phyloP scores from a whole-genome alignment of 2,329 filamentous ascomycete genomes.

The Phoma sp. region DNA sequence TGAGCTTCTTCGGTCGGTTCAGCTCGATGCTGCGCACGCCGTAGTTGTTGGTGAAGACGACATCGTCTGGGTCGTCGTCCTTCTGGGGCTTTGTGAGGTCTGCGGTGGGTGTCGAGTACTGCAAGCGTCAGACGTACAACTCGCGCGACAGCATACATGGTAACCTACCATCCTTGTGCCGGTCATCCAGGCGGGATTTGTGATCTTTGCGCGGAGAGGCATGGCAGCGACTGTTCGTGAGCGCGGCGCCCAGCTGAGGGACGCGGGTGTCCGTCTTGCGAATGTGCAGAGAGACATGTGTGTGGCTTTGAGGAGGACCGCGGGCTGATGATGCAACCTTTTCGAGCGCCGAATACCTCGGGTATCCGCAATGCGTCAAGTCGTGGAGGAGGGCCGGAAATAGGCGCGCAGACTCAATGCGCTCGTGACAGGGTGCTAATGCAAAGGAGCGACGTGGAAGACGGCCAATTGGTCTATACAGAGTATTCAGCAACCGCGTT shows the following conservation, averaged over 20 bases:
- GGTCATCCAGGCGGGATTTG: slow-evolving; percentile 62
- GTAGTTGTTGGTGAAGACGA: slow-evolving; percentile 87
- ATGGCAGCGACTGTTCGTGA: slow-evolving; percentile 57
- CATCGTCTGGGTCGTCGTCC: slow-evolving; percentile 83
- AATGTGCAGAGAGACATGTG: slow-evolving; percentile 55
- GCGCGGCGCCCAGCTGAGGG: slow-evolving; percentile 48
- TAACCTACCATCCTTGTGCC: slow-evolving; percentile 58
- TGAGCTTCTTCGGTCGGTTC: slow-evolving; percentile 89
- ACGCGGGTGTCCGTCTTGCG: slow-evolving; percentile 48
- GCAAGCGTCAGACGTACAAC: slow-evolving; percentile 21
- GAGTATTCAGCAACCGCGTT: background rate
- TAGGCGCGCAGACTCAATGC: slow-evolving; percentile 3
- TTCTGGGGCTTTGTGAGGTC: slow-evolving; percentile 60
- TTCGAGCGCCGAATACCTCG: slow-evolving; percentile 44
- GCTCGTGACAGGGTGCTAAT: background rate
- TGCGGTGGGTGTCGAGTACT: slow-evolving; percentile 45
- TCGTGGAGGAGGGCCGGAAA: background rate
- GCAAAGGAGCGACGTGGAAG: background rate
- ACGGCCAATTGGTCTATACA: background rate
- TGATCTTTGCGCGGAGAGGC: slow-evolving; percentile 80
- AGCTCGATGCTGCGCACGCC: slow-evolving; percentile 91
- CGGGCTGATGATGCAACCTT: slow-evolving; percentile 38
- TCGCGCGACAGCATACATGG: background rate
- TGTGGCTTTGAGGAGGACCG: slow-evolving; percentile 14
- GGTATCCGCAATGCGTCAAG: slow-evolving; percentile 35